Base-by-base conservation (phyloP, 768 basidiomycete species). In the Rhizopogon sp. region DNA sequence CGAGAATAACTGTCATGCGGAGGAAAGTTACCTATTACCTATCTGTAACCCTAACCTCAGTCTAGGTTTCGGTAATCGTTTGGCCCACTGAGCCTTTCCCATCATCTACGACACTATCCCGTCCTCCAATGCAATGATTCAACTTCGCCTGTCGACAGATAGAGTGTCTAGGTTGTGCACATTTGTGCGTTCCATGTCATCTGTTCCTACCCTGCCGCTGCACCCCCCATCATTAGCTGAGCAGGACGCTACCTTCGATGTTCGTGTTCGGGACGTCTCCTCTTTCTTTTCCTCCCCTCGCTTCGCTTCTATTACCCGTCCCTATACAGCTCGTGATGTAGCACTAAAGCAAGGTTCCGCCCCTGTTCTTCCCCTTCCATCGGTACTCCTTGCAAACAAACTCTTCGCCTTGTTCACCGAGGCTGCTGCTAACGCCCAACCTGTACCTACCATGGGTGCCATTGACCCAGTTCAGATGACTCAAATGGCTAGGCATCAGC, bases 381-480 rank as follows among this genome's bases (percentile, higher is more conserved):
- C 87, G 2, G 84, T 87, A 7, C 67, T 90, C n/a, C 80, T 91
- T 7, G 85, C 94, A 14, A 81, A 93, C 75, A 96, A 96, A 71
- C 79, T 98, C n/a, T 89, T 82, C 67, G 73, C 76, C 11, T 65
- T 85, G 8, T 77, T 98, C 45, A 73, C 77, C 17, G 78, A 81
- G 46, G 84, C 86, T 43, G 81, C 83, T 22, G 78, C 76, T 39
- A 80, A 79, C 39, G 79, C 80, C 31, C 75, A 76, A 59, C 92
- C 93, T 0, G 81, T 96, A 11, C 90, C 92, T 62, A 96, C 94
- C 1, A 86, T 95, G 82, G 93, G 93, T 40, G 93, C 91, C 4
- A 88, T 97, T 58, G 95, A 97, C 67, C 93, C 93, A 0, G 82
- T 94, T 13, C 93, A 92, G 72, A 91, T 94, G 88, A 93, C 91